These are phyloP conservation scores for Aureobasidium uvarum DNA, from an alignment of 2,329 filamentous ascomycete genomes.

Conservation along the genomic window DNA sequence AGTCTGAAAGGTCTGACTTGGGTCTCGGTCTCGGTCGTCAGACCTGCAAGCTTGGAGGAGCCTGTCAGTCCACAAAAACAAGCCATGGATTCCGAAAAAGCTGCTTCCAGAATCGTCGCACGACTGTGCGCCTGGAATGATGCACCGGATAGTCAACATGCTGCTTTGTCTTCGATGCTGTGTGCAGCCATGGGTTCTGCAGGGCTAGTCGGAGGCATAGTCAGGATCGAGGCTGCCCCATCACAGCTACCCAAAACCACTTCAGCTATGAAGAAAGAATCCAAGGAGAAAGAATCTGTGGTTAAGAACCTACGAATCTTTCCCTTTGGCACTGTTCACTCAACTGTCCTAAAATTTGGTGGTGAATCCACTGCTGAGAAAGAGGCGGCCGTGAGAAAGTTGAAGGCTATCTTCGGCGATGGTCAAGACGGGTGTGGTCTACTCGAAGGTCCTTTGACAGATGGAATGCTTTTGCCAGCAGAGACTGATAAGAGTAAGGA, in stretches of 20 bases:
- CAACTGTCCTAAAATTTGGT: constrained; percentile 71
- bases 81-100: constrained; percentile 56
- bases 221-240: constrained; percentile 82
- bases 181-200: constrained; percentile 70
- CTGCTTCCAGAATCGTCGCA: constrained; percentile 69
- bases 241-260: constrained; percentile 65
- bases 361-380: constrained; percentile 81
- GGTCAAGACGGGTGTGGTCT: constrained; percentile 59
- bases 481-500: constrained; percentile 54
- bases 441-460: constrained; percentile 80
- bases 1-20: constrained; percentile 73
- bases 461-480: constrained; percentile 75
- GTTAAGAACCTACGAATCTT: constrained; percentile 72
- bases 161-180: constrained; percentile 73
- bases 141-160: constrained; percentile 76
- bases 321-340: constrained; percentile 59
- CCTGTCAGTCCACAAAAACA: constrained; percentile 71
- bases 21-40: constrained; percentile 81
- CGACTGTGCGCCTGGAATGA: constrained; percentile 77
- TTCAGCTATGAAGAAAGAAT: constrained; percentile 43
- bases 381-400: constrained; percentile 70
- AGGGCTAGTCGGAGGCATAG: constrained; percentile 77
- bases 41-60: constrained; percentile 71
- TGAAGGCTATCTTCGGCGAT: constrained; percentile 68
- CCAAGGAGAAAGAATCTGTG: constrained; percentile 43